A percentile compares a stretch with the other conserved stretches of the same genome.
Conservation (phyloP, 345 rosid genomes). For the Bruguiera gymnorhiza region DNA sequence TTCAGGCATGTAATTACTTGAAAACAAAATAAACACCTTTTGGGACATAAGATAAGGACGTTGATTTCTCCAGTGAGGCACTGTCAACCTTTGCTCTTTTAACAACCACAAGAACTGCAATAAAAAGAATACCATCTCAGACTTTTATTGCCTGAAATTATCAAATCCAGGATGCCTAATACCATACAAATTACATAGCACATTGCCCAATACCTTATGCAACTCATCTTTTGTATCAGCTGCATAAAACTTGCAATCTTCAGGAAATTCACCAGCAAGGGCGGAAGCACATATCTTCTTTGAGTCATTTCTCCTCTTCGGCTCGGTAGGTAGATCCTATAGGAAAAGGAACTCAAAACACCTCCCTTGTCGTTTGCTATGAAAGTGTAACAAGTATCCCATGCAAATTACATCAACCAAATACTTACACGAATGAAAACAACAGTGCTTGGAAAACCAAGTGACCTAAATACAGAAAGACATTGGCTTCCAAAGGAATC, state of each 20-base stretch:
- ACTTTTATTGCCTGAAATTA: neutral
- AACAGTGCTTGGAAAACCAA: constrained; percentile 84
- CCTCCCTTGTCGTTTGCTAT: neutral
- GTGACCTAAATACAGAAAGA: constrained; percentile 76
- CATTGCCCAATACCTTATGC: constrained; percentile 60
- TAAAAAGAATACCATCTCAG: neutral
- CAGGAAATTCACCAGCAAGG: constrained; percentile 76
- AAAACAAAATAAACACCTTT: constrained; percentile 42
- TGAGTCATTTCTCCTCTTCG: constrained; percentile 56
- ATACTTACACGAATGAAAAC: constrained; percentile 82
- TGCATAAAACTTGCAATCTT: constrained; percentile 78
- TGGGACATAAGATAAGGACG: constrained; percentile 76
- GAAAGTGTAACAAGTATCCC: constrained; percentile 5
- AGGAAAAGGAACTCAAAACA: constrained; percentile 14
- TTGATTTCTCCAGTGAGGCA: constrained; percentile 86
- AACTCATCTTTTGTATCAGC: constrained; percentile 90
- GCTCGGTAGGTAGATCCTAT: constrained; percentile 71
- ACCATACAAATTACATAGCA: neutral
- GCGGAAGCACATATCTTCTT: constrained; percentile 66
- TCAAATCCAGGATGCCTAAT: neutral
- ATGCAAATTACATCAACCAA: constrained; percentile 10
- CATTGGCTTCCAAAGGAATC: constrained; percentile 87
- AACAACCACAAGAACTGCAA: constrained; percentile 84
- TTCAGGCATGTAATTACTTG: neutral
- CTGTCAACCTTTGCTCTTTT: constrained; percentile 75